Conservation (phyloP, 1,284 basidiomycete species). For the Ceratobasidium sp. region DNA sequence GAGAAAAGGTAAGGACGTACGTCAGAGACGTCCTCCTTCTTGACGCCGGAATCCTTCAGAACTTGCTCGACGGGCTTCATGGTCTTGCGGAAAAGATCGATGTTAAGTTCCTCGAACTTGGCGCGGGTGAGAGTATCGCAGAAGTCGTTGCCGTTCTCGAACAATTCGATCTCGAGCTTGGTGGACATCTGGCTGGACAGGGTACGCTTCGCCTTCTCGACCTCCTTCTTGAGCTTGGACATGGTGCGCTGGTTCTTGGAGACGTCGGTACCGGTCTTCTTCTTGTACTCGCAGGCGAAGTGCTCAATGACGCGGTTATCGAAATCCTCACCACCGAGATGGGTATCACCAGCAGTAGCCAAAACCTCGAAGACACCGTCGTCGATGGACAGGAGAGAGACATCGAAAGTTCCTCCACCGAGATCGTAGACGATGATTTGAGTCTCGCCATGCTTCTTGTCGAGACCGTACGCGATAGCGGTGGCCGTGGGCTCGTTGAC, state of each 20-base stretch:
- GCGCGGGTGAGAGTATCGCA: constrained; percentile 66
- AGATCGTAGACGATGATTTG: constrained; percentile 69
- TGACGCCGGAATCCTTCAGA: constrained; percentile 67
- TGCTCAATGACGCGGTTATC: constrained; percentile 66
- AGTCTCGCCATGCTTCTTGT: constrained; percentile 59
- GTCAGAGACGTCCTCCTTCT: constrained; percentile 69
- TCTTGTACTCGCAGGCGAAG: constrained; percentile 62
- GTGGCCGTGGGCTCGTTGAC: constrained; percentile 71
- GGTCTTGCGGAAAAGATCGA: constrained; percentile 69
- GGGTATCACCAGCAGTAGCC: constrained; percentile 68
- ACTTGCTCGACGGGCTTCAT: constrained; percentile 72
- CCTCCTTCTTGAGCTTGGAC: constrained; percentile 68
- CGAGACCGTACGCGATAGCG: constrained; percentile 67
- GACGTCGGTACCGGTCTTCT: constrained; percentile 63
- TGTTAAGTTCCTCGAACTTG: constrained; percentile 71
- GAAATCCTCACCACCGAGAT: constrained; percentile 70
- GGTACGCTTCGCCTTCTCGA: constrained; percentile 69
- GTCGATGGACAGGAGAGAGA: constrained; percentile 95
- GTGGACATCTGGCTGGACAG: constrained; percentile 66
- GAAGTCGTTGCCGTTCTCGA: constrained; percentile 68
- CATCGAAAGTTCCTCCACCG: constrained; percentile 85
- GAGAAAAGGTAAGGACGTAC: too few relatives aligned
- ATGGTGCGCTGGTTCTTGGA: constrained; percentile 63
- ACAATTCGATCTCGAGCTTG: constrained; percentile 68
- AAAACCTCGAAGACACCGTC: constrained; percentile 98